Evolutionary conservation across 192 early-diverging fungal species (phyloP).

Genomic region (Backusella tuberculispora): DNA sequence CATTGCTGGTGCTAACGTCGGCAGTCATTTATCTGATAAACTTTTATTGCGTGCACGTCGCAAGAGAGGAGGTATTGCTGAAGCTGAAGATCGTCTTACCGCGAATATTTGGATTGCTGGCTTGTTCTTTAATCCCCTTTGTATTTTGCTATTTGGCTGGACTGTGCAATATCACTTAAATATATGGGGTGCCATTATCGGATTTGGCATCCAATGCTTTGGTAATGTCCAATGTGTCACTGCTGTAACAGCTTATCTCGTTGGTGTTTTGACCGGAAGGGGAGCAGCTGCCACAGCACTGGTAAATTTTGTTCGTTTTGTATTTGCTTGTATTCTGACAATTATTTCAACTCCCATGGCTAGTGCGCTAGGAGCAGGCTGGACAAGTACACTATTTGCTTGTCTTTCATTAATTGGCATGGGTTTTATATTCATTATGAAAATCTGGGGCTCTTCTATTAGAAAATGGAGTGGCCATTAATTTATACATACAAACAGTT

Average conservation of each 20-base stretch:
- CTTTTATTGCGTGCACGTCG: slow-evolving; percentile 38
- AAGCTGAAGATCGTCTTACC: slow-evolving; percentile 46
- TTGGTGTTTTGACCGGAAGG: slow-evolving; percentile 46
- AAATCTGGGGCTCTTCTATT: slow-evolving; percentile 40
- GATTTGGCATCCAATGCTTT: slow-evolving; percentile 48
- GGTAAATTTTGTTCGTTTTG: slow-evolving; percentile 46
- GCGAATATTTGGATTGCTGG: slow-evolving; percentile 45
- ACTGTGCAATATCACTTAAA: slow-evolving; percentile 38
- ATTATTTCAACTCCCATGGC: slow-evolving; percentile 49
- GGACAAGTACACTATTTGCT: slow-evolving; percentile 42
- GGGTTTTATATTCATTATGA: slow-evolving; percentile 41
- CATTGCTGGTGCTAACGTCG: slow-evolving; percentile 41
- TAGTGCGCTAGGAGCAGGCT: slow-evolving; percentile 46
- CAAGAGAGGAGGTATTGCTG: slow-evolving; percentile 36
- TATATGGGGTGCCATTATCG: slow-evolving; percentile 41
- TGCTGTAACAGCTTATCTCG: slow-evolving; percentile 43
- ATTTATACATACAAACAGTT: background rate
- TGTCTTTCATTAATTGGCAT: slow-evolving; percentile 39
- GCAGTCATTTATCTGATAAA: slow-evolving; percentile 45
- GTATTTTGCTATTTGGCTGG: slow-evolving; percentile 49
- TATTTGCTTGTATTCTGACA: slow-evolving; percentile 45
- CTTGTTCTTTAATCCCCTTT: slow-evolving; percentile 42
- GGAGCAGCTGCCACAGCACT: slow-evolving; percentile 48
- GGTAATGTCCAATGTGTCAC: slow-evolving; percentile 46
- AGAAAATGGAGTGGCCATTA: slow-evolving; percentile 27